Evolutionary conservation across 139 green algal species (phyloP), one percentile per base, ranked within the genome.

Genomic region (Nannochloris sp.): DNA sequence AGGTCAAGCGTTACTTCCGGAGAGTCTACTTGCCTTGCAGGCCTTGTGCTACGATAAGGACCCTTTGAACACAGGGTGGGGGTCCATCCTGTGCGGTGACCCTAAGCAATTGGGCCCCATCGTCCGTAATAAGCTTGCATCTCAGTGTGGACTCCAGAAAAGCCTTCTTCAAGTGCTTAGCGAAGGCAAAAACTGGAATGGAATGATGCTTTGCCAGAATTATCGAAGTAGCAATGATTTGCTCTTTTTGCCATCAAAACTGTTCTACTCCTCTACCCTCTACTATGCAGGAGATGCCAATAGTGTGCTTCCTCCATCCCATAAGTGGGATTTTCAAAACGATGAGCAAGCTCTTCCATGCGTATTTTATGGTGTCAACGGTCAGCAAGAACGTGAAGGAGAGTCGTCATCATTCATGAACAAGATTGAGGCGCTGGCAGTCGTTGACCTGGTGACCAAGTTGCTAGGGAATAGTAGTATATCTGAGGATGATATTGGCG

Each of bases 31-130:
- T 4, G 80, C 84, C 1, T 63, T 91, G 6, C 33, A 40, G n/a
- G 46, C 46, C 20, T 53, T 23, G 1, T 23, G 16, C 17, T 33
- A 23, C 30, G 60, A 64, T 26, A 63, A 59, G 10, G 56, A 66
- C 9, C 36, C 68, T 53, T 62, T 66, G 9, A 50, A 36, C 3
- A 30, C 30, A 36, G 33, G 46, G 12, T 68, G 59, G 55, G 67
- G 60, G 6, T 70, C 58, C 9, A 59, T 93, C 49, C 65, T 93
- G 14, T 82, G 76, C 11, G 85, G 85, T 3, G 86, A 93, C 60
- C 82, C 85, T 0, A 69, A 74, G 26, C 86, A 93, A 80, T 78
- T 93, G 30, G 82, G 82, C 1, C 84, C 86, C 0, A 60, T 89
- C 17, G 61, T 89, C 11, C 75, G 70, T 23, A 84, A 66, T 2